These are phyloP conservation scores for Phytophthora colocasiae DNA, from an alignment of 352 stramenopile species.

Conservation along the genomic window DNA sequence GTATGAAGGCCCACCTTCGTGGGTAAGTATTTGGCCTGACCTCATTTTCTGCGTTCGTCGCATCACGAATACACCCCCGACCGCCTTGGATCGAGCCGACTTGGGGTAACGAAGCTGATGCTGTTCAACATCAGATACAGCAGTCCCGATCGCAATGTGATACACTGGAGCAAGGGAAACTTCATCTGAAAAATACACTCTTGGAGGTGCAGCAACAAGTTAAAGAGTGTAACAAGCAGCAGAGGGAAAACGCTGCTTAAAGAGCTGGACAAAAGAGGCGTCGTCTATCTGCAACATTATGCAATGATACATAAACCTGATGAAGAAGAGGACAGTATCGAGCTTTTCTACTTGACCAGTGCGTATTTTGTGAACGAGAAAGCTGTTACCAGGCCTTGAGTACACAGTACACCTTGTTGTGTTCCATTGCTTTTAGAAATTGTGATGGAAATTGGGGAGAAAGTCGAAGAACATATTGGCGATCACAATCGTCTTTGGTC, in stretches of 20 bases:
- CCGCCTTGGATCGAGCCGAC: no score
- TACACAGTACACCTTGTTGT: conserved; percentile 12
- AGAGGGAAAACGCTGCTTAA: conserved; percentile 17
- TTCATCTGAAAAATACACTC: conserved; percentile 26
- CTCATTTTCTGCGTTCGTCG: no score
- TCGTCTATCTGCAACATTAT: conserved; percentile 24
- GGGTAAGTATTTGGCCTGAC: no score
- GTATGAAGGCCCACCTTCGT: no score
- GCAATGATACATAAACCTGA: conserved; percentile 12
- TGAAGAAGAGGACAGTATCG: neutral
- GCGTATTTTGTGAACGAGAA: conserved; percentile 19
- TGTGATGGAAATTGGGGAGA: no score
- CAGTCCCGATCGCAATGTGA: conserved; percentile 17
- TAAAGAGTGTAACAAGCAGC: conserved; percentile 19
- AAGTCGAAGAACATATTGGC: no score
- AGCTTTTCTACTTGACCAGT: conserved; percentile 22
- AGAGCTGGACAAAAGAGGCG: conserved; percentile 20
- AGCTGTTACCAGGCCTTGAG: conserved; percentile 31
- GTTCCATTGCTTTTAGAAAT: conserved; percentile 21
- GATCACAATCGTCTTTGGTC: no score
- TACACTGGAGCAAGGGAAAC: conserved; percentile 19
- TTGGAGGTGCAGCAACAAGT: conserved; percentile 28
- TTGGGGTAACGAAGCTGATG: no score
- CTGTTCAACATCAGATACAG: conserved; percentile 5
- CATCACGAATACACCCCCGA: no score